A percentile compares a stretch with the other conserved stretches of the same genome.
These are phyloP conservation scores for Candida fluviatilis DNA, from an alignment of 805 yeast genomes.

Conservation along the genomic window DNA sequence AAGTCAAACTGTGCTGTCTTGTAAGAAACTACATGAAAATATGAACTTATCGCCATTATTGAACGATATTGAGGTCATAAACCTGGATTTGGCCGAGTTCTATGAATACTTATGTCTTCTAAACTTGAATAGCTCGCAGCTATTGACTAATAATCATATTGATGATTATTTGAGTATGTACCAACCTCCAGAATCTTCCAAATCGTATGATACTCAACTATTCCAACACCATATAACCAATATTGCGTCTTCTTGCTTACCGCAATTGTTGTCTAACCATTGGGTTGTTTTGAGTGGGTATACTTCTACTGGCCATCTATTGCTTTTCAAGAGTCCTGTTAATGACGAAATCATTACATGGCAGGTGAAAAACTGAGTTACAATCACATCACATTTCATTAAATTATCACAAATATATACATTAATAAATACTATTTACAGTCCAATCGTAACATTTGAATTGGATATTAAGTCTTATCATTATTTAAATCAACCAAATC, in stretches of 20 bases:
- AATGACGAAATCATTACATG: background rate
- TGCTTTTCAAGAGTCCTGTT: slow-evolving; percentile 1
- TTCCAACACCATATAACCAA: background rate
- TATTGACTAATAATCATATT: slow-evolving; percentile 1
- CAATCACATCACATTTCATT: background rate
- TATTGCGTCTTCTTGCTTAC: background rate
- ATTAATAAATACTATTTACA: slow-evolving; percentile 4
- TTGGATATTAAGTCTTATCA: too few species aligned
- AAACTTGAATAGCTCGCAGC: slow-evolving; percentile 14
- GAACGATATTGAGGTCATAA: background rate
- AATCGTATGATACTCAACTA: background rate
- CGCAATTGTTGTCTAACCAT: background rate
- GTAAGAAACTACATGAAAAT: background rate
- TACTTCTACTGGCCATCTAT: background rate
- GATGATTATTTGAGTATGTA: slow-evolving; percentile 7
- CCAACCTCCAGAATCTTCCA: background rate
- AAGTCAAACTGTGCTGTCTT: background rate
- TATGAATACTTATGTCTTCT: slow-evolving; percentile 17
- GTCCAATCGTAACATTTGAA: too few species aligned
- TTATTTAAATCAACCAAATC: background rate
- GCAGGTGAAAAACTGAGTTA: background rate
- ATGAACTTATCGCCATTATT: background rate
- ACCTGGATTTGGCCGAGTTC: slow-evolving; percentile 9
- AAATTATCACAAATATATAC: background rate
- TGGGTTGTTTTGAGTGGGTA: slow-evolving; percentile 1